Percentiles rank a stretch among this genome's conserved stretches.
Evolutionary conservation across 1,284 basidiomycete species (phyloP).

Genomic region (Phaffia rhodozyma): DNA sequence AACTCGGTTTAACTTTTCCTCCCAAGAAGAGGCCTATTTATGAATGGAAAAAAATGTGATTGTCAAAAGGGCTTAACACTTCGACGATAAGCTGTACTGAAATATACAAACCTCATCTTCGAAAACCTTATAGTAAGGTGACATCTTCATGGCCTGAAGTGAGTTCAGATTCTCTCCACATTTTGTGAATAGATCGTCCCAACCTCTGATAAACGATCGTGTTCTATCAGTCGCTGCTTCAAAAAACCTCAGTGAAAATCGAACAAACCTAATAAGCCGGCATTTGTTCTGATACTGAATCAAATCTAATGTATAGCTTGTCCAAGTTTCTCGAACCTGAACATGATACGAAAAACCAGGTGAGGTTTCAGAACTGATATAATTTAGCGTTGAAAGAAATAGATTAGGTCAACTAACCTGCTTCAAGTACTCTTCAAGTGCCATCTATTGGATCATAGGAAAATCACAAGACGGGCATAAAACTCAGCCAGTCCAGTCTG

Average conservation of each 20-base stretch:
- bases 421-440: slow-evolving; percentile 82
- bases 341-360: background rate
- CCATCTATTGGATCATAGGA: slow-evolving; percentile 48
- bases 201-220: slow-evolving; percentile 50
- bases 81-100: background rate
- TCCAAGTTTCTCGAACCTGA: slow-evolving; percentile 95
- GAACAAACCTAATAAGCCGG: slow-evolving; percentile 67
- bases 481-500: background rate
- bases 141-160: slow-evolving; percentile 89
- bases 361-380: background rate
- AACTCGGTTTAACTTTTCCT: slow-evolving; percentile 86
- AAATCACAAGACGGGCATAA: slow-evolving; percentile 10
- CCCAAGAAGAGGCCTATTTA: slow-evolving; percentile 68
- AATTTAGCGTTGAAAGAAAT: background rate
- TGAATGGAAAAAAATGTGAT: slow-evolving; percentile 18
- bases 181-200: slow-evolving; percentile 96
- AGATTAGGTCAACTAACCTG: background rate
- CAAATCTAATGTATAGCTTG: slow-evolving; percentile 85
- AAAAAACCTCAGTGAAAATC: background rate
- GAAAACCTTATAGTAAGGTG: slow-evolving; percentile 93
- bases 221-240: slow-evolving; percentile 7
- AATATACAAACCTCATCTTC: slow-evolving; percentile 60
- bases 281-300: slow-evolving; percentile 99
- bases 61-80: background rate
- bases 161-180: slow-evolving; percentile 95